Base-by-base conservation (phyloP, 2,329 filamentous ascomycete genomes). In the Pyrenophora teres region DNA sequence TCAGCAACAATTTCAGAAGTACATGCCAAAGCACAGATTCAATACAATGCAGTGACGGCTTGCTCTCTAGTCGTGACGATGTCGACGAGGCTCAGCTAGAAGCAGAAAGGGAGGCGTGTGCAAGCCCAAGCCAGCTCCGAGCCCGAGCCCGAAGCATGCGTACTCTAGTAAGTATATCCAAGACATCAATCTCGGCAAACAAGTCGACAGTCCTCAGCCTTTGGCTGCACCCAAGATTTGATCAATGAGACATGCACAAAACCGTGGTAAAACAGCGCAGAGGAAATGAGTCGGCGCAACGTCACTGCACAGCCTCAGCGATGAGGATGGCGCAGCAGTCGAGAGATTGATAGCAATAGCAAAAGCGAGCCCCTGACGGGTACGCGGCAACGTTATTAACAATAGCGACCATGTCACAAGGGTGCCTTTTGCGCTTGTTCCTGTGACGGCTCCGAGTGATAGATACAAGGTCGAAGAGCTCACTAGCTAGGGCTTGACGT, bases 281-380 rank as follows among this genome's bases (percentile, higher is more conserved):
- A 62, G 52, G 56, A 53, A 55, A 61, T 57, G 54, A 55, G 43
- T 50, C 54, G 54, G 51, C 50, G 59, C 57, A 54, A 54, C 44
- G 50, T 54, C 52, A 53, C 52, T 51, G 52, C 58, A 62, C 63
- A 67, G 63, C 63, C 64, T 65, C 56, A 33, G 32, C 33, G 37
- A 31, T 23, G 21, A 44, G 39, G 38, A 59, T 49, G 56, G 61
- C 59, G 64, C 60, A 62, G 62, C 60, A 60, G 50, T 43, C 42
- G 7, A 57, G 37, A 62, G 57, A 64, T 58, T 57, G 56, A 69
- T 68, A 70, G 63, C 35, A 57, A 30, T 3, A 21, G 19, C 19
- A 5, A 43, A 56, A 47, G 38, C 52, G 48, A 52, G 46, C 44
- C 41, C 42, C 44, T 31, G 46, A 35, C 19, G 36, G 49, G 54